Percentiles rank a stretch among this genome's conserved stretches.
These are phyloP conservation scores for Alisma plantagoaquatica DNA, from an alignment of 106 monocot species.

Conservation along the genomic window DNA sequence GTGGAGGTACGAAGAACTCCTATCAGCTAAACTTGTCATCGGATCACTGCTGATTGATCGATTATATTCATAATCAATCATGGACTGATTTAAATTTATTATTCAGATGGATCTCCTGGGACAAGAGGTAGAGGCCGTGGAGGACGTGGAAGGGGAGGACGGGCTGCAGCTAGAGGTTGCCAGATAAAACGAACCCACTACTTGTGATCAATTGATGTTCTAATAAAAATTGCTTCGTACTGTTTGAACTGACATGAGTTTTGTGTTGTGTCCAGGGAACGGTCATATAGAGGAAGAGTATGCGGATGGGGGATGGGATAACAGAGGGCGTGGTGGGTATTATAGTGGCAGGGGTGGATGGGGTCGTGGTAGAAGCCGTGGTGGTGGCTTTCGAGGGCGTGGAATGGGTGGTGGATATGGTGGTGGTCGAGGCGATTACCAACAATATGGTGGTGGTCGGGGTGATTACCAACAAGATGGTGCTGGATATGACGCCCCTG, in stretches of 20 bases:
- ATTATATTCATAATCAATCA: no score
- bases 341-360: slow-evolving; percentile 35
- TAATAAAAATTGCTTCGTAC: no score
- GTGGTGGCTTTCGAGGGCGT: slow-evolving; percentile 46
- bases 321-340: slow-evolving; percentile 30
- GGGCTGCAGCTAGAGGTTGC: slow-evolving; percentile 54
- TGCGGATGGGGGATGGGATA: slow-evolving; percentile 42
- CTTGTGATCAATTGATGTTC: no score
- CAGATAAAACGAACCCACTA: no score
- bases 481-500: slow-evolving; percentile 27
- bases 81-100: no score
- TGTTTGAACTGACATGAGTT: no score
- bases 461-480: slow-evolving; percentile 35
- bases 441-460: no score
- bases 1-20: no score
- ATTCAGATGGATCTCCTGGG: slow-evolving; percentile 35
- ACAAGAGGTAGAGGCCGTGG: slow-evolving; percentile 54
- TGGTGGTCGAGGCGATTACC: no score
- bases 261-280: slow-evolving; percentile 24
- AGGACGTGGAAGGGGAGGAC: slow-evolving; percentile 14
- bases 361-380: slow-evolving; percentile 35
- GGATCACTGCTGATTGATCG: no score
- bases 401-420: slow-evolving; percentile 44
- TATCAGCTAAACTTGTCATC: no score
- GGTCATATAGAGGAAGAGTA: slow-evolving; percentile 19